Percentiles rank a stretch among this genome's conserved stretches.
Evolutionary conservation across 2,329 filamentous ascomycete species (phyloP).

Genomic region (Leptographium lundbergii): DNA sequence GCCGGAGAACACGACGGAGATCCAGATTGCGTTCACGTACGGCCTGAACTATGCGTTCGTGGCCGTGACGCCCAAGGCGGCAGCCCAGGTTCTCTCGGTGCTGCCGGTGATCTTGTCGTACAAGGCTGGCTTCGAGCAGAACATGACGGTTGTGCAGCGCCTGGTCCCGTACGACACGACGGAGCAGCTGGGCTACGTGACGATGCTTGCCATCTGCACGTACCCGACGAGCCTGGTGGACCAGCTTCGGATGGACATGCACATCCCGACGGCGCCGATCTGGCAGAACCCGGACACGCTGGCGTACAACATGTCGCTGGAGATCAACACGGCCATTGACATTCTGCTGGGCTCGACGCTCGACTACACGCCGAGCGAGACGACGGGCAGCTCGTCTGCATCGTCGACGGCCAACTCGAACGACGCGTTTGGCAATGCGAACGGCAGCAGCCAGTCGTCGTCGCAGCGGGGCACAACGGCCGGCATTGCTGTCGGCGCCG

Average conservation of each 20-base stretch:
- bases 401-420: conserved; percentile 17
- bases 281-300: conserved; percentile 58
- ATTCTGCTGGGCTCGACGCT: conserved; percentile 37
- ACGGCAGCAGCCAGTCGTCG: conserved; percentile 36
- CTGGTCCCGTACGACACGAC: conserved; percentile 68
- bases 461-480: conserved; percentile 50
- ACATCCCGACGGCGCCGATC: conserved; percentile 56
- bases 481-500: conserved; percentile 63
- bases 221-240: conserved; percentile 61
- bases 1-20: conserved; percentile 54
- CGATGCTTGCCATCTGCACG: conserved; percentile 56
- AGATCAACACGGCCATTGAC: conserved; percentile 77
- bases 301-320: conserved; percentile 58
- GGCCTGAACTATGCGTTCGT: conserved; percentile 79
- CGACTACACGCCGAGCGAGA: conserved; percentile 25
- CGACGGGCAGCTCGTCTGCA: conserved; percentile 22
- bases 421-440: conserved; percentile 22
- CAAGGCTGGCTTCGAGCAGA: conserved; percentile 40
- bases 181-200: conserved; percentile 59
- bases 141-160: conserved; percentile 51
- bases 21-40: conserved; percentile 77
- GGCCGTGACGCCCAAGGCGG: conserved; percentile 54
- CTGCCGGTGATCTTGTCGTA: conserved; percentile 60
- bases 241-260: conserved; percentile 54
- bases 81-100: conserved; percentile 72